These are phyloP conservation scores for Tylopilus sp. DNA, from an alignment of 1,284 basidiomycete genomes.

Conservation along the genomic window DNA sequence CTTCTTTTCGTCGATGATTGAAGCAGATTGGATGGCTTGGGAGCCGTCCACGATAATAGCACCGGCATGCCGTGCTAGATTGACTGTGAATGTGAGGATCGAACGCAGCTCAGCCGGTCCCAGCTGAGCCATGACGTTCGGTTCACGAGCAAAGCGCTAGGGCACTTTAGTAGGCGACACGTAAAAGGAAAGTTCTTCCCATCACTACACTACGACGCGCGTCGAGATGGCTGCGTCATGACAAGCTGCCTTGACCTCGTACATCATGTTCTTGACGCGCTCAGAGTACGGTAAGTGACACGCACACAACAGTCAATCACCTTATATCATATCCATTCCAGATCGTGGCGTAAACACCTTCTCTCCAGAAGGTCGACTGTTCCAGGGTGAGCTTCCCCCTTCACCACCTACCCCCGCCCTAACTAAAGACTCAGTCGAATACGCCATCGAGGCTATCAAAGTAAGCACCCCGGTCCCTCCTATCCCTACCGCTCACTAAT, in stretches of 20 bases:
- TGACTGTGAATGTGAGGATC: slow-evolving; percentile 68
- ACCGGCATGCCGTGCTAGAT: slow-evolving; percentile 66
- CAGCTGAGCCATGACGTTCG: neutral
- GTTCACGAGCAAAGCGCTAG: neutral
- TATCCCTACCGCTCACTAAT: neutral
- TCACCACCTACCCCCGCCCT: slow-evolving; percentile 6
- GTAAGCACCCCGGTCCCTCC: slow-evolving; percentile 38
- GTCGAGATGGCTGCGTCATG: slow-evolving; percentile 20
- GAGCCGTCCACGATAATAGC: slow-evolving; percentile 68
- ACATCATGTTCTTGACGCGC: slow-evolving; percentile 82
- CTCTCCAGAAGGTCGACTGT: slow-evolving; percentile 93
- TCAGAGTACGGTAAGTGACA: slow-evolving; percentile 76
- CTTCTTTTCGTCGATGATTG: slow-evolving; percentile 74
- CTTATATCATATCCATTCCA: slow-evolving; percentile 29
- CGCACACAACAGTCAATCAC: neutral
- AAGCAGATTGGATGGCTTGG: slow-evolving; percentile 55
- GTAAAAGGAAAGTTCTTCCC: slow-evolving; percentile 32
- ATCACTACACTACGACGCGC: slow-evolving; percentile 29
- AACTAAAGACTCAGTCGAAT: slow-evolving; percentile 69
- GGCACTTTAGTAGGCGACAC: neutral
- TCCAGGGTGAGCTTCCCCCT: slow-evolving; percentile 61
- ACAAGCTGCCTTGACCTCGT: slow-evolving; percentile 4
- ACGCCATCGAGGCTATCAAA: slow-evolving; percentile 98
- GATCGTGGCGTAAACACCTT: slow-evolving; percentile 99
- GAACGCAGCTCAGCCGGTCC: slow-evolving; percentile 41